Base-by-base conservation (phyloP, 2,329 filamentous ascomycete species). In the Paecilomyces sp. region DNA sequence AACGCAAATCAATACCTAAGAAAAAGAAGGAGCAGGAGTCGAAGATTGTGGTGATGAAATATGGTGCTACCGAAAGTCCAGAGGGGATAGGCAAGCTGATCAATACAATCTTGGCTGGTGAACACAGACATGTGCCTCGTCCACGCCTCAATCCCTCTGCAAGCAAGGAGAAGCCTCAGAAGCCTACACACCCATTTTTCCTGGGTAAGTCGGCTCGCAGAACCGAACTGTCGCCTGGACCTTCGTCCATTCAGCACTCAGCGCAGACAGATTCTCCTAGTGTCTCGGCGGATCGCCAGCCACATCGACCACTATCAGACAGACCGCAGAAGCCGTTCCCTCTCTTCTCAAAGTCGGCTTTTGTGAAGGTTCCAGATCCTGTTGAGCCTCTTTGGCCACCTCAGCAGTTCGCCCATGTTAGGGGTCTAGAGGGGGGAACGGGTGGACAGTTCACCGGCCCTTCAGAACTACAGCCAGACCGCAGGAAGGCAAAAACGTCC, bases 161-260 rank as follows among this genome's bases (percentile, higher is more conserved):
- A 63, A 59, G 57, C 54, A 62, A 66, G 56, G 65, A 69, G 58
- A 66, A 66, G 13, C 66, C 74, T 52, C 65, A 71, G 6, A 86
- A 83, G 66, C 65, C 77, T 1, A 82, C 84, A 0, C 87, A 92
- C 73, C 88, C 89, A 0, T 90, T 92, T 68, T 92, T 92, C 67
- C 69, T 81, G 15, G 84, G 82, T 5, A 89, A 86, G 65, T 24
- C 78, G 6, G 71, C 73, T 8, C 70, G 61, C 30, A 69, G 67
- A 24, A 8, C 28, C 13, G 51, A 56, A 11, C 52, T 3, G 3
- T 12, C 30, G 6, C 18, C 47, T 54, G 41, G 41, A 18, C 8
- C 41, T 15, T 9, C 41, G 9, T 18, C 41, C n/a, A 22, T 18
- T 3, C 41, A 47, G 7, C 41, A 47, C 6, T 47, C 41, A 18